Percentiles rank a stretch among this genome's conserved stretches.
These are phyloP conservation scores for Pichia sorboxylosa DNA, from an alignment of 1,139 yeast species.

Conservation along the genomic window DNA sequence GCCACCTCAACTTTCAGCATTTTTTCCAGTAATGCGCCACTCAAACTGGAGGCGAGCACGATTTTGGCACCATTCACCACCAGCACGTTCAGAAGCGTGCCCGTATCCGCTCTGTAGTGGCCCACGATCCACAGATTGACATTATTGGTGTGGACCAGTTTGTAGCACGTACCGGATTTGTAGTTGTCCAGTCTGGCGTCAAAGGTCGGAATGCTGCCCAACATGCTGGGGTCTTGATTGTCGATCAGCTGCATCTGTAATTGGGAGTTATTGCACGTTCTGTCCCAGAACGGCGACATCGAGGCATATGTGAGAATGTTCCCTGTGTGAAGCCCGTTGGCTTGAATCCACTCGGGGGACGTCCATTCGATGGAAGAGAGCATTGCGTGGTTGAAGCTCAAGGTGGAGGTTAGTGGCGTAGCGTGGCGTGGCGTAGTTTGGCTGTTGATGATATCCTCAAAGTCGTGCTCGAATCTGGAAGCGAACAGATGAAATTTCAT, in stretches of 20 bases:
- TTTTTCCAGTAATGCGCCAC: background rate
- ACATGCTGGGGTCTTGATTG: too few relatives aligned
- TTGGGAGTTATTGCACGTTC: constrained; percentile 88
- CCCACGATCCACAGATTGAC: constrained; percentile 41
- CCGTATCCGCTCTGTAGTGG: constrained; percentile 49
- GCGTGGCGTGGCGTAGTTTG: too few relatives aligned
- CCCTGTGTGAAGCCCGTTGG: constrained; percentile 72
- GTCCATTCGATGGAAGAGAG: constrained; percentile 89
- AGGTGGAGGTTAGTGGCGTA: too few relatives aligned
- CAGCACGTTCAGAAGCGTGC: background rate
- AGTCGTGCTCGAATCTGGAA: too few relatives aligned
- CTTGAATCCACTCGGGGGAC: constrained; percentile 93
- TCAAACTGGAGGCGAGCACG: background rate
- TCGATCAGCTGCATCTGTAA: constrained; percentile 48
- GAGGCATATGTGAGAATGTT: constrained; percentile 89
- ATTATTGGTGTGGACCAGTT: background rate
- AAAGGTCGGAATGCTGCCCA: too few relatives aligned
- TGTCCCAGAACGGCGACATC: constrained; percentile 88
- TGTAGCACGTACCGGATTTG: background rate
- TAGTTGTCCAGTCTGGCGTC: too few relatives aligned
- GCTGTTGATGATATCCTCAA: too few relatives aligned
- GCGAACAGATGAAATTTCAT: too few relatives aligned
- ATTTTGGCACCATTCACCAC: background rate
- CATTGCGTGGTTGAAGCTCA: too few relatives aligned
- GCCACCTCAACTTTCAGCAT: background rate